Conservation (phyloP, 2,329 filamentous ascomycete genomes). For the Xylariaceae sp. region DNA sequence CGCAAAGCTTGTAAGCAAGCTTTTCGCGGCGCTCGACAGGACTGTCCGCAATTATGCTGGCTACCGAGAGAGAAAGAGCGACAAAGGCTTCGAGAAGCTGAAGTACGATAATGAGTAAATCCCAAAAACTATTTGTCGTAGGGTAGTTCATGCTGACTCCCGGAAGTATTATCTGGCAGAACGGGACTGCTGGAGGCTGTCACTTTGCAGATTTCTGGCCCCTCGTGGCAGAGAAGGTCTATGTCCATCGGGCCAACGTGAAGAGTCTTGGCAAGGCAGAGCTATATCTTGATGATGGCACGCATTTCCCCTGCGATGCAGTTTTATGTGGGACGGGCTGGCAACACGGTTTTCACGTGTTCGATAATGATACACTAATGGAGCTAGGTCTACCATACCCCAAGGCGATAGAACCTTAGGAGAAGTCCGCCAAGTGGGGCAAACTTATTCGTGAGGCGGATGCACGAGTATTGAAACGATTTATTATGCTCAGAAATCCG, state of each 20-base stretch:
- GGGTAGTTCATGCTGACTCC: slow-evolving; percentile 5
- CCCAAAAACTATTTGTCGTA: neutral
- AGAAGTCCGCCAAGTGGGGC: slow-evolving; percentile 21
- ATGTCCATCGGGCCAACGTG: slow-evolving; percentile 19
- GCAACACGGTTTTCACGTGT: slow-evolving; percentile 21
- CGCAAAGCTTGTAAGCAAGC: slow-evolving; percentile 16
- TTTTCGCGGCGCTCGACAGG: slow-evolving; percentile 20
- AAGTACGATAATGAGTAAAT: slow-evolving; percentile 23
- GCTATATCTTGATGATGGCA: slow-evolving; percentile 15
- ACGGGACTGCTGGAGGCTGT: slow-evolving; percentile 24
- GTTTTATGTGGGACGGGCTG: slow-evolving; percentile 27
- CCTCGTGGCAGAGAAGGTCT: slow-evolving; percentile 22
- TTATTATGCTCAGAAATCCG: slow-evolving; percentile 24
- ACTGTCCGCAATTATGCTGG: slow-evolving; percentile 22
- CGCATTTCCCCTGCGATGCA: slow-evolving; percentile 22
- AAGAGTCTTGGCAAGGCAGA: slow-evolving; percentile 13
- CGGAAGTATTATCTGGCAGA: slow-evolving; percentile 26
- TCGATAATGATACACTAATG: slow-evolving; percentile 17
- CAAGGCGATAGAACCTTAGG: slow-evolving; percentile 12
- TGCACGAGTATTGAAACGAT: slow-evolving; percentile 18
- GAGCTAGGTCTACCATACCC: slow-evolving; percentile 24
- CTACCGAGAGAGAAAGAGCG: slow-evolving; percentile 20
- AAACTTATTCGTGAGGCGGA: slow-evolving; percentile 22
- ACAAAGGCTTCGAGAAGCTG: slow-evolving; percentile 24
- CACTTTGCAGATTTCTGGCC: slow-evolving; percentile 27